phyloP scores from a whole-genome alignment of 768 basidiomycete species.

The Mycena leptocephala region DNA sequence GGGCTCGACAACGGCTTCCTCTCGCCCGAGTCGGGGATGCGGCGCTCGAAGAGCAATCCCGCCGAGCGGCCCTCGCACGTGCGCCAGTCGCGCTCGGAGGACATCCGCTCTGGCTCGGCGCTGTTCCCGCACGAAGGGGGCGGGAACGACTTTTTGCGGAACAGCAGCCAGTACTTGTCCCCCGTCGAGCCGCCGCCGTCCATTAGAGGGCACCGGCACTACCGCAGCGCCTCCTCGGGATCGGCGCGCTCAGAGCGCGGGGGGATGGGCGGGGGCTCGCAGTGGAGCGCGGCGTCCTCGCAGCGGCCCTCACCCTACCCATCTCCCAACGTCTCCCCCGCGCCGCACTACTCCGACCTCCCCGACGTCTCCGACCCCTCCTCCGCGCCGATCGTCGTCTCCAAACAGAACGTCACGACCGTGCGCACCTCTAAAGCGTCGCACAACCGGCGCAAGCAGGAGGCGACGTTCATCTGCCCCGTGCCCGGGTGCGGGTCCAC shows the following conservation, averaged over 20 bases:
- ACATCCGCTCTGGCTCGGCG: constrained; percentile 50
- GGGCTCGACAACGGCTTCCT: constrained; percentile 42
- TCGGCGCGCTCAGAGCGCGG: constrained; percentile 15
- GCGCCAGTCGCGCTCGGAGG: constrained; percentile 62
- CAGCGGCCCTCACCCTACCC: constrained; percentile 76
- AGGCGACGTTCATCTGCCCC: constrained; percentile 89
- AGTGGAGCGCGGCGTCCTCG: constrained; percentile 54
- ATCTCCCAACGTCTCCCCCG: constrained; percentile 77
- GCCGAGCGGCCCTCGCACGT: constrained; percentile 40
- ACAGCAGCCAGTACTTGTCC: constrained; percentile 21
- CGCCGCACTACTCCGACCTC: constrained; percentile 68
- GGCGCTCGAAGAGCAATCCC: constrained; percentile 47
- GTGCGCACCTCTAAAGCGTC: constrained; percentile 91
- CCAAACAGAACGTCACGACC: constrained; percentile 92
- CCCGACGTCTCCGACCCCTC: constrained; percentile 42
- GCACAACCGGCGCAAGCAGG: constrained; percentile 88
- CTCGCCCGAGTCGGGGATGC: constrained; percentile 45
- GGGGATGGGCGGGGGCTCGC: constrained; percentile 37
- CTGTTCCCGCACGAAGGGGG: background rate
- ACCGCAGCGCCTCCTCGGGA: constrained; percentile 27
- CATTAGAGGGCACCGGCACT: constrained; percentile 26
- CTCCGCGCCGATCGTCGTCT: constrained; percentile 41
- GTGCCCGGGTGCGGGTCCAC: constrained; percentile 90
- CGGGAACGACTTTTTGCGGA: background rate
- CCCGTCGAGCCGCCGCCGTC: constrained; percentile 33